Percentiles rank a stretch among this genome's conserved stretches.
Conservation (phyloP, 2,329 filamentous ascomycete species). For the Aspergillus sp. region DNA sequence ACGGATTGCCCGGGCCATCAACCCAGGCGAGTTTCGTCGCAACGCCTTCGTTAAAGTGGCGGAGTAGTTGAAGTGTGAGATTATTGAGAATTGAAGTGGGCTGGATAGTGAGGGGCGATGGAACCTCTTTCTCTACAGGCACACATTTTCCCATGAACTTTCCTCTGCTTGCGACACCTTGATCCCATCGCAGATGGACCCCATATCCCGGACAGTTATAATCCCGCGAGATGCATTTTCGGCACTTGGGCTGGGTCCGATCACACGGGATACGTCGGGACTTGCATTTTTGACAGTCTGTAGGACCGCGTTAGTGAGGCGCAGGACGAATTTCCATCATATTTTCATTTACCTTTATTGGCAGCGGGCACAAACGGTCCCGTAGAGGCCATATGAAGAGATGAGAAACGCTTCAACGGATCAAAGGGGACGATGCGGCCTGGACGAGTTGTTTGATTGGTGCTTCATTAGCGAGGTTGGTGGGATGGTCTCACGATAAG, state of each 20-base stretch:
- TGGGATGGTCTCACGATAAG: not conserved
- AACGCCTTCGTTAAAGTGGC: slow-evolving; percentile 24
- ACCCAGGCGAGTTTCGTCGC: slow-evolving; percentile 27
- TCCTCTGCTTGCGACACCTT: slow-evolving; percentile 27
- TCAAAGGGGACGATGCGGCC: not conserved
- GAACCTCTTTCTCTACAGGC: slow-evolving; percentile 8
- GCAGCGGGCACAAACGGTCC: not conserved
- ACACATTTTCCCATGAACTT: slow-evolving; percentile 22
- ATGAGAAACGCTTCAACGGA: not conserved
- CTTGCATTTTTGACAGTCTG: slow-evolving; percentile 24
- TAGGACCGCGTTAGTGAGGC: not conserved
- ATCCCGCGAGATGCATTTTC: slow-evolving; percentile 26
- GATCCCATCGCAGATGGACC: slow-evolving; percentile 22
- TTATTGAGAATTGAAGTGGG: not conserved
- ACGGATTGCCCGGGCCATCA: slow-evolving; percentile 25
- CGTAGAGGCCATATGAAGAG: not conserved
- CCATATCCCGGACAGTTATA: slow-evolving; percentile 28
- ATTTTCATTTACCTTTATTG: not conserved
- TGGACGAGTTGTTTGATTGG: not conserved
- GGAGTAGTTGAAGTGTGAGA: slow-evolving; percentile 15
- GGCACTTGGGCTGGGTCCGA: slow-evolving; percentile 21
- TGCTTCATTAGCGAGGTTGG: not conserved
- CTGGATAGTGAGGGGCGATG: not conserved
- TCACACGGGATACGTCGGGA: slow-evolving; percentile 27
- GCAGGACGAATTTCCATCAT: not conserved